Evolutionary conservation across 2,329 filamentous ascomycete genomes (phyloP), one percentile per base, ranked within the genome.

Genomic region (Fusarium caatingaense): DNA sequence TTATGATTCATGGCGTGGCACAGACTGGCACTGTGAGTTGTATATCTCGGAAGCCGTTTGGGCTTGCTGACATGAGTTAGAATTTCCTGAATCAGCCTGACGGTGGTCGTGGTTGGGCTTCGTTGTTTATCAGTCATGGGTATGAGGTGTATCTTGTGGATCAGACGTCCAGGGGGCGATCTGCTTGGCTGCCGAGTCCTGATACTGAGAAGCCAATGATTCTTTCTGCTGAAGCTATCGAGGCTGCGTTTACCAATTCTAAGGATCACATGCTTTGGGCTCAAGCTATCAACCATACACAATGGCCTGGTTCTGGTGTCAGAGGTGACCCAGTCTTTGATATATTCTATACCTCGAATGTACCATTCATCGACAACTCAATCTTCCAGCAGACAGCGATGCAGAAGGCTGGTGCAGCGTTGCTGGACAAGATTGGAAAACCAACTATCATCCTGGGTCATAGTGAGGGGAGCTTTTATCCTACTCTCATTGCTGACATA

Each of bases 381-480:
- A 68, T 47, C 0, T 69, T 68, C 48, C 72, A 74, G 5, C 72
- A 74, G 10, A 55, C 54, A 6, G 41, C 68, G 0, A 63, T 74
- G 5, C 72, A 74, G 16, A 58, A 56, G 4, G 72, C 72, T 1
- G 81, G 83, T 5, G 78, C 80, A 6, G 80, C 78, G 2, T 77
- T 85, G 3, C 73, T 85, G 7, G 82, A 84, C 64, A 78, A 68
- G 60, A 83, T 84, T 60, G 82, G 78, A 46, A 78, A 71, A 56
- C 82, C 81, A 1, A 77, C 68, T n/a, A 66, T 83, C 25, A 64
- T 84, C 21, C 41, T 83, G 20, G 82, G 79, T 23, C 84, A 87
- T 69, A 85, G 82, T 20, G 81, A 85, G 64, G 85, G 83, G 4
- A 83, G 82, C 5, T 64, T 80, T 0, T 75, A 80, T 60, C 80